These are phyloP conservation scores for Yarrowia bubula DNA, from an alignment of 805 yeast genomes.

Conservation along the genomic window DNA sequence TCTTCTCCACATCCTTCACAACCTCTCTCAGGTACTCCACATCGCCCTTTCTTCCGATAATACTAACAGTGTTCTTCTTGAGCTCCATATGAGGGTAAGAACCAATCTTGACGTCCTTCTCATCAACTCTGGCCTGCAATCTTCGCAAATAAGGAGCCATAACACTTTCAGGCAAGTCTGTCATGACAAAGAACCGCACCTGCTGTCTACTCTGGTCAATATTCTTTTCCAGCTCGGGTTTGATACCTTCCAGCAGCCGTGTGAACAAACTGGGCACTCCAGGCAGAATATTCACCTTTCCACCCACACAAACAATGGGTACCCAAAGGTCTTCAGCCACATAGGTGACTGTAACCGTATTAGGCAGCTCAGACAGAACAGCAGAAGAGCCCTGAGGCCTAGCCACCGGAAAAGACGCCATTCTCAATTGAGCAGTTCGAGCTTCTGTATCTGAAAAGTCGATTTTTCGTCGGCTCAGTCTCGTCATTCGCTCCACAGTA, in stretches of 20 bases:
- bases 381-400: conserved; percentile 25
- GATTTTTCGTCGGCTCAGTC: conserved; percentile 41
- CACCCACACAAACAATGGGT: conserved; percentile 69
- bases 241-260: conserved; percentile 48
- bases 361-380: background rate
- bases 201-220: conserved; percentile 42
- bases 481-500: conserved; percentile 60
- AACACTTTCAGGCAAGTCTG: conserved; percentile 58
- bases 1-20: conserved; percentile 47
- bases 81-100: conserved; percentile 77
- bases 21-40: conserved; percentile 44
- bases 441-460: conserved; percentile 45
- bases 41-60: conserved; percentile 56
- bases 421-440: conserved; percentile 60
- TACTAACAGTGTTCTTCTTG: conserved; percentile 66
- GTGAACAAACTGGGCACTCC: conserved; percentile 79
- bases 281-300: conserved; percentile 69
- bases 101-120: conserved; percentile 64
- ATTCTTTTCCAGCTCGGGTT: conserved; percentile 42
- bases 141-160: conserved; percentile 62
- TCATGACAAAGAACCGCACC: conserved; percentile 57
- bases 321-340: conserved; percentile 68
- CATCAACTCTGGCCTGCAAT: conserved; percentile 48
- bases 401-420: conserved; percentile 70
- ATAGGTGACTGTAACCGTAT: conserved; percentile 39